Percentiles rank a stretch among this genome's conserved stretches.
These are phyloP conservation scores for Phylloboletellus chloephorus DNA, from an alignment of 1,284 basidiomycete genomes.

Conservation along the genomic window DNA sequence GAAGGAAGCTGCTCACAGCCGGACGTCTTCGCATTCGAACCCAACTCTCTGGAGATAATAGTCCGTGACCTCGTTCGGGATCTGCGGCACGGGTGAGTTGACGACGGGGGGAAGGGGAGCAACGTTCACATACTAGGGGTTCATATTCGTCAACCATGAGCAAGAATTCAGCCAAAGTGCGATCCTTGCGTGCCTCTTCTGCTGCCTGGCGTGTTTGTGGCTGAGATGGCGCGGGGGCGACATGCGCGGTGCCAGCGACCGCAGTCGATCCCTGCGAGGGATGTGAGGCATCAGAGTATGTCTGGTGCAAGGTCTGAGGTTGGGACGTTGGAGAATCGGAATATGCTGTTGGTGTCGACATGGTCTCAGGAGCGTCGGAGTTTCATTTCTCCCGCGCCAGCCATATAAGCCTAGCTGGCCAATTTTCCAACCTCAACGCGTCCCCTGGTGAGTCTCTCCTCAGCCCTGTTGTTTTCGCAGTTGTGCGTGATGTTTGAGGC, in stretches of 20 bases:
- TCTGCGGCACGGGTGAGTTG: slow-evolving; percentile 44
- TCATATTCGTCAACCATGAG: slow-evolving; percentile 96
- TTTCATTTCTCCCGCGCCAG: slow-evolving; percentile 12
- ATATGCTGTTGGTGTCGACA: slow-evolving; percentile 30
- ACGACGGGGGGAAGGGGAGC: neutral
- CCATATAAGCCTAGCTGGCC: slow-evolving; percentile 23
- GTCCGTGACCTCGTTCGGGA: slow-evolving; percentile 97
- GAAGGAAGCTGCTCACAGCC: slow-evolving; percentile 55
- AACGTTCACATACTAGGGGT: slow-evolving; percentile 64
- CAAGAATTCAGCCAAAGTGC: slow-evolving; percentile 90
- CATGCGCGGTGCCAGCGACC: slow-evolving; percentile 12
- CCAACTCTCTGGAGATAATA: slow-evolving; percentile 96
- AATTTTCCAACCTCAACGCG: slow-evolving; percentile 5
- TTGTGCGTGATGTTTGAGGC: slow-evolving; percentile 77
- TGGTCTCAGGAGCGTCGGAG: slow-evolving; percentile 27
- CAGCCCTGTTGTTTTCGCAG: neutral
- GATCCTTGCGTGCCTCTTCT: slow-evolving; percentile 83
- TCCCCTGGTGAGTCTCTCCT: slow-evolving; percentile 13
- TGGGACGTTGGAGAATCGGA: slow-evolving; percentile 32
- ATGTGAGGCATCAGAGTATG: slow-evolving; percentile 21
- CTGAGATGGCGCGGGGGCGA: slow-evolving; percentile 18
- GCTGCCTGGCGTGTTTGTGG: slow-evolving; percentile 61
- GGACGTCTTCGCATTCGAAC: slow-evolving; percentile 92
- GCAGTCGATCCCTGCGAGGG: slow-evolving; percentile 17
- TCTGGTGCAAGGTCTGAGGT: slow-evolving; percentile 21